A percentile compares a stretch with the other conserved stretches of the same genome.
These are phyloP conservation scores for Phytophthora meadii DNA, from an alignment of 352 stramenopile genomes.

Conservation along the genomic window DNA sequence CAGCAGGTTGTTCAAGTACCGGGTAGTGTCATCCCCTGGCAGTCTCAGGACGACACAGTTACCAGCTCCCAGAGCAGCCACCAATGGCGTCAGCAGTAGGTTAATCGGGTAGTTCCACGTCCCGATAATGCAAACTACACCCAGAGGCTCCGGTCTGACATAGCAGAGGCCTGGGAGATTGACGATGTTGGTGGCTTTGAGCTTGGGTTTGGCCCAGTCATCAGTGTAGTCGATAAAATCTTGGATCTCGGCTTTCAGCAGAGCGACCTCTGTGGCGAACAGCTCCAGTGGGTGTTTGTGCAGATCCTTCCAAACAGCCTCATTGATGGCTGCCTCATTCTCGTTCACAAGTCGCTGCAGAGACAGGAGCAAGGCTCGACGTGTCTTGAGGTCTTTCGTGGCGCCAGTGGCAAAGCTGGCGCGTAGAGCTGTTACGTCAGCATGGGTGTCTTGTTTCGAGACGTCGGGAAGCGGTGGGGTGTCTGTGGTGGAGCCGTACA, in stretches of 20 bases:
- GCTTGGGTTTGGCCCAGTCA: constrained; percentile 65
- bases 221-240: constrained; percentile 79
- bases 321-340: constrained; percentile 49
- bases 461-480: constrained; percentile 50
- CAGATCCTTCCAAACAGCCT: constrained; percentile 71
- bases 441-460: constrained; percentile 54
- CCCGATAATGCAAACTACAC: constrained; percentile 90
- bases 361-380: constrained; percentile 54
- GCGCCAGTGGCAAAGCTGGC: constrained; percentile 53
- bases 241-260: constrained; percentile 75
- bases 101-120: constrained; percentile 95
- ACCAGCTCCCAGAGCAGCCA: constrained; percentile 86
- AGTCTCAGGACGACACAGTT: constrained; percentile 95
- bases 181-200: constrained; percentile 55
- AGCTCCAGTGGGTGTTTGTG: constrained; percentile 79
- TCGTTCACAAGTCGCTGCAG: constrained; percentile 62
- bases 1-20: constrained; percentile 62
- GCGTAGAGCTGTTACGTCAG: constrained; percentile 58
- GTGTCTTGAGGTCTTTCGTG: constrained; percentile 50
- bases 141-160: constrained; percentile 74
- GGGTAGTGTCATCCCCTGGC: constrained; percentile 87
- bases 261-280: constrained; percentile 55
- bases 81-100: constrained; percentile 78
- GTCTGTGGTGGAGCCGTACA: constrained; percentile 13
- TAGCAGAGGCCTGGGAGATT: constrained; percentile 71